Evolutionary conservation across 768 basidiomycete genomes (phyloP), one percentile per base, ranked within the genome.

Genomic region (Lactarius sanguifluus): DNA sequence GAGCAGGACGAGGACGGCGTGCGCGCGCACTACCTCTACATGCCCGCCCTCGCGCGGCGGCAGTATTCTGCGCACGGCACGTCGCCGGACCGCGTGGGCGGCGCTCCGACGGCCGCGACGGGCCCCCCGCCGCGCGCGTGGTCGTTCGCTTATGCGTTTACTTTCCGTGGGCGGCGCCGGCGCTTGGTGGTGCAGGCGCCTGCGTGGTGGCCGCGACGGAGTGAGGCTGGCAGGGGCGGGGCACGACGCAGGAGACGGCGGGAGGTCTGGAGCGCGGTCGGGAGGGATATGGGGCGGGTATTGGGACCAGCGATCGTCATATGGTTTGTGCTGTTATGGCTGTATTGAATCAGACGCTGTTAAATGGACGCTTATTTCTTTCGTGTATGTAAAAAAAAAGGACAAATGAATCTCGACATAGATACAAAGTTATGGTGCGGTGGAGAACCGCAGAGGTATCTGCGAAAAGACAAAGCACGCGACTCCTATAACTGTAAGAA

Each of bases 61-160:
- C 40, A 25, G 34, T 57, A 20, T 18, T n/a, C 38, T 64, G 52
- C 59, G 67, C 34, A 57, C 66, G 45, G 71, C 75, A 45, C 36
- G 5, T 40, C n/a, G 23, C n/a, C 57, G 16, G 41, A 47, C 8
- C 47, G 47, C 25, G 4, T 13, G 10, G 45, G 47, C n/a, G 45
- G 47, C n/a, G 4, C 23, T 1, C 18, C 36, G 20, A 32, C 30
- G 8, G 40, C 38, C 12, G 28, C 40, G 34, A 57, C 62, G 4
- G 58, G 56, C 25, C 55, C 47, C 9, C 23, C 34, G 5, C 47
- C 38, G 9, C 55, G 62, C 4, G 62, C 66, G 25, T 68, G 64
- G 61, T 52, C 76, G 47, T 84, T 81, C 79, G 79, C 81, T 23
- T 84, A 82, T 80, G 79, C 82, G 20, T 89, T 89, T 71, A 79